Evolutionary conservation across 345 rosid genomes (phyloP), one percentile per base, ranked within the genome.

Genomic region (Diplotaxis tenuifolia): DNA sequence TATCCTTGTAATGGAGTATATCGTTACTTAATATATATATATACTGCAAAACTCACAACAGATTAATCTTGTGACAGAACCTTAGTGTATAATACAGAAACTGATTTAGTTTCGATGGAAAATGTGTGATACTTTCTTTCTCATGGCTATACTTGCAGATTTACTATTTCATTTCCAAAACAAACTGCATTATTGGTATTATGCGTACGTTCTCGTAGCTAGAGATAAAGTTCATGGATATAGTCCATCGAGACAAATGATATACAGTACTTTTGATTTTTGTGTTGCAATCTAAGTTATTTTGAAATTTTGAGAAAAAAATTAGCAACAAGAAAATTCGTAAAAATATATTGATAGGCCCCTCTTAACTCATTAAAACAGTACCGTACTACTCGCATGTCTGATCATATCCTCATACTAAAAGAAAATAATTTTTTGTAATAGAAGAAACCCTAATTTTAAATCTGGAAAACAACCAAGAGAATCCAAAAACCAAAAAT

Each of bases 331-430:
- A 54, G 50, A 68, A 29, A 34, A 68, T 28, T 19, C 2, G 23
- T 47, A 56, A 45, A 49, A 18, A 49, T 49, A 57, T 19, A 65
- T 20, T 22, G 40, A 65, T 65, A 28, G 11, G 59, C 50, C 27
- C 32, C 50, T 42, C 50, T 6, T 5, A n/a, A n/a, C 50, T 65
- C 27, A 36, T 62, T 32, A 61, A 62, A 61, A 71, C 14, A n/a
- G n/a, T n/a, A 59, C 58, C 67, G n/a, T n/a, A 22, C 21, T 34
- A 63, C 71, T 68, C 57, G 66, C 62, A 56, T 54, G 38, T 70
- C 32, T 69, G 62, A 45, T 29, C n/a, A 55, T 31, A 59, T 34
- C 67, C 14, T 57, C 62, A 76, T 70, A 64, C 71, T 47, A 76
- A 47, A 28, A 6, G 14, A 32, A 75, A 47, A 23, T 7, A 12